A percentile compares a stretch with the other conserved stretches of the same genome.
Evolutionary conservation across 2,329 filamentous ascomycete genomes (phyloP).

Genomic region (Sporothrix pallida): DNA sequence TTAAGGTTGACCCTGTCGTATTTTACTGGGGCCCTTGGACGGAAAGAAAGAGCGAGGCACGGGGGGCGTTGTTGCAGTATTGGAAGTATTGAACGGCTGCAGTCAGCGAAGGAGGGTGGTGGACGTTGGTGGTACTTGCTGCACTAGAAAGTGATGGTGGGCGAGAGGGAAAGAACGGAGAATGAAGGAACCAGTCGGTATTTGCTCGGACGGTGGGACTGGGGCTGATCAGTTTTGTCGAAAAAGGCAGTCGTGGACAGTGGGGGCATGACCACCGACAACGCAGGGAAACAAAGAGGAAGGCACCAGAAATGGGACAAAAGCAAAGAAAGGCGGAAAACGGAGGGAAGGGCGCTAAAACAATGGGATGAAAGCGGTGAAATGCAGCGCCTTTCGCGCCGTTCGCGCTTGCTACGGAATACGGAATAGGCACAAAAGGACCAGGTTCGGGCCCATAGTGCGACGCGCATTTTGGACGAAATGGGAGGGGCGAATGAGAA

Average conservation of each 20-base stretch:
- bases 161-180: slow-evolving; percentile 1
- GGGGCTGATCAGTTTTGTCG: slow-evolving; percentile 27
- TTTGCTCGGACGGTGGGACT: slow-evolving; percentile 21
- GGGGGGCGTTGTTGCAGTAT: background rate
- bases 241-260: background rate
- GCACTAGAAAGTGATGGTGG: background rate
- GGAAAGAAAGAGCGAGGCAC: slow-evolving; percentile 23
- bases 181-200: slow-evolving; percentile 17
- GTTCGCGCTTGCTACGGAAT: background rate
- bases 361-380: slow-evolving; percentile 6
- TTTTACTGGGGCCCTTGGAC: slow-evolving; percentile 27
- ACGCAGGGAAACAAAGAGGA: background rate
- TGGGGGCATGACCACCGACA: slow-evolving; percentile 27
- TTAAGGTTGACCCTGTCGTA: slow-evolving; percentile 27
- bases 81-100: background rate
- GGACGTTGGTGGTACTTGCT: background rate
- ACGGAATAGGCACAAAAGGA: background rate
- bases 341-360: background rate
- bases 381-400: background rate
- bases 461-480: background rate
- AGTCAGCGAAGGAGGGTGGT: background rate
- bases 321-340: background rate
- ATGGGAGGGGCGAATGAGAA: slow-evolving; percentile 26
- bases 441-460: slow-evolving; percentile 3
- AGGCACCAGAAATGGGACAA: background rate